Base-by-base conservation (phyloP, 2,329 filamentous ascomycete genomes). In the Mycosphaerella sp. region DNA sequence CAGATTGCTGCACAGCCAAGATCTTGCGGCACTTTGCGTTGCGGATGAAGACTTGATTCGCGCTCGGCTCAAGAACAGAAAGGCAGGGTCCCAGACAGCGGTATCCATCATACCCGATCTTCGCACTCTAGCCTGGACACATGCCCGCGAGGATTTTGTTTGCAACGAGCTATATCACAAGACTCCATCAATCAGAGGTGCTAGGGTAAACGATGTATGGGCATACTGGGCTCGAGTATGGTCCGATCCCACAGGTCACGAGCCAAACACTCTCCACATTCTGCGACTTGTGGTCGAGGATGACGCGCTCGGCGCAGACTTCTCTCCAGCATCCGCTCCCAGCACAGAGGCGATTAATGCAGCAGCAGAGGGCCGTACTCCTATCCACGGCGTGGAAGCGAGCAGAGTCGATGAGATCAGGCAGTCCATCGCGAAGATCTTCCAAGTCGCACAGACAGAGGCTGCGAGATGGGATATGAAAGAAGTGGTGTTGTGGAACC, bases 401-500 rank as follows among this genome's bases (percentile, higher is more conserved):
- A 23, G 58, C 17, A 55, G 58, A 39, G 54, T 48, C 36, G 57
- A 57, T 31, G 34, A 56, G n/a, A 52, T 61, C 12, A 78, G 79
- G 0, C 73, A 71, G 36, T 76, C 76, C 1, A 76, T 95, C 55
- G 75, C 77, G 38, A 79, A 80, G 2, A 77, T 95, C 26, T 68
- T 95, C 43, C 70, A 73, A 41, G 74, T 83, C 43, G 90, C 89
- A 4, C 82, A 85, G 64, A 72, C 72, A 7, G 83, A 95, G 70
- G 91, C 91, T 1, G 72, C 76, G 2, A 76, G 81, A 53, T 95
- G 88, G 86, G 74, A 80, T 43, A 82, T 89, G 73, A 76, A 78
- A 40, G 78, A 81, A 44, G 81, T 95, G 3, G 80, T 90, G 67
- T 75, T 92, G 48, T 97, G 92, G 92, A 95, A 93, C 66, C 90